These are phyloP conservation scores for Metschnikowia chrysomelidarum DNA, from an alignment of 805 yeast genomes.

Conservation along the genomic window DNA sequence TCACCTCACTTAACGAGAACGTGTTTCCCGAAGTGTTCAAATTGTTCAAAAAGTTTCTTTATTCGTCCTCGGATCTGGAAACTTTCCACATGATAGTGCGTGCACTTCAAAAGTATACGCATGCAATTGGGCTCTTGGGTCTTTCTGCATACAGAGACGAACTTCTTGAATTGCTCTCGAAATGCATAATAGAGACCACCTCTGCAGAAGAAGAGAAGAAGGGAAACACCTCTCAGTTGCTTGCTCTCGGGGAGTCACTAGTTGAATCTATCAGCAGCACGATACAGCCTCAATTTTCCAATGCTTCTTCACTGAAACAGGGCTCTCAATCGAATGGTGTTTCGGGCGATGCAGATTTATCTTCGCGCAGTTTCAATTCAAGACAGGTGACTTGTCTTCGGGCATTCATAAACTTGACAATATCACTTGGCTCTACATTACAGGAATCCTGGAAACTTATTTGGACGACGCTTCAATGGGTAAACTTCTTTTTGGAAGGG, in stretches of 20 bases:
- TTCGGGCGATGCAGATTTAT: neutral
- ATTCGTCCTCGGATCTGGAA: constrained; percentile 68
- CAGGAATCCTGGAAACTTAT: constrained; percentile 62
- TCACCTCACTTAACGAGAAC: constrained; percentile 31
- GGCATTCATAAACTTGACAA: constrained; percentile 73
- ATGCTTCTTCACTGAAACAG: neutral
- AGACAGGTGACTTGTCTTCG: constrained; percentile 75
- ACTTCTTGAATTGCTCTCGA: constrained; percentile 27
- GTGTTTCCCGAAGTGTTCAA: constrained; percentile 26
- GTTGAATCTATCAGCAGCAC: constrained; percentile 51
- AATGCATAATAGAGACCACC: constrained; percentile 40
- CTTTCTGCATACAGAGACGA: constrained; percentile 56
- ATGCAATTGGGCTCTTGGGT: constrained; percentile 75
- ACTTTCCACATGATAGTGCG: constrained; percentile 65
- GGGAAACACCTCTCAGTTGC: constrained; percentile 16
- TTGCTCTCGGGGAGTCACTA: constrained; percentile 49
- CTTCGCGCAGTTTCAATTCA: constrained; percentile 42
- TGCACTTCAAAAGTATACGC: constrained; percentile 77
- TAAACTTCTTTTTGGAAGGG: constrained; percentile 68
- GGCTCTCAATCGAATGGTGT: neutral
- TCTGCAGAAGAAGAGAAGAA: constrained; percentile 5
- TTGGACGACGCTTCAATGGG: constrained; percentile 72
- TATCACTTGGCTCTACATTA: constrained; percentile 77
- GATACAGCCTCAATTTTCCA: constrained; percentile 24
- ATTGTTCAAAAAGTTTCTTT: constrained; percentile 45